phyloP scores from a whole-genome alignment of 805 yeast species.

The Candida koratica region DNA sequence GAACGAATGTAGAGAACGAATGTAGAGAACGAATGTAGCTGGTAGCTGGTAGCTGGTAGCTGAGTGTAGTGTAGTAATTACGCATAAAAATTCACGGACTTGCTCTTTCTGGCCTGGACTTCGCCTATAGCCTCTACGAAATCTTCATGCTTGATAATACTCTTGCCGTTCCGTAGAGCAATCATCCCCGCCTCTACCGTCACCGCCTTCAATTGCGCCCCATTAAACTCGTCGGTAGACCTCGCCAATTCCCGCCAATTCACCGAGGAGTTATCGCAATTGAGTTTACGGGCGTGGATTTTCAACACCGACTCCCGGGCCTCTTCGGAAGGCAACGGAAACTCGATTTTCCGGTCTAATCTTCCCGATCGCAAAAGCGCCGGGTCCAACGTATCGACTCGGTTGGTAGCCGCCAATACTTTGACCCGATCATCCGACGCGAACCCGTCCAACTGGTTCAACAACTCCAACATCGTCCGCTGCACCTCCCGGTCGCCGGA shows the following conservation, averaged over 20 bases:
- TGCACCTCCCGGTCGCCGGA: slow-evolving; percentile 47
- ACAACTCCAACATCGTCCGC: slow-evolving; percentile 47
- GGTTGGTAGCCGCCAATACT: slow-evolving; percentile 95
- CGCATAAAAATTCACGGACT: slow-evolving; percentile 94
- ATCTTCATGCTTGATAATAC: slow-evolving; percentile 90
- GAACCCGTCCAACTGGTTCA: slow-evolving; percentile 76
- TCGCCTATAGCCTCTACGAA: slow-evolving; percentile 97
- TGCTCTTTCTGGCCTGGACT: slow-evolving; percentile 95
- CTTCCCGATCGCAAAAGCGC: slow-evolving; percentile 96
- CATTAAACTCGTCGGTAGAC: slow-evolving; percentile 97
- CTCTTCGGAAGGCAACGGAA: slow-evolving; percentile 96
- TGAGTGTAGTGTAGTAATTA: no score
- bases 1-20: slow-evolving; percentile 1
- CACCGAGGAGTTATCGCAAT: slow-evolving; percentile 76
- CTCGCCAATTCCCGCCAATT: slow-evolving; percentile 99
- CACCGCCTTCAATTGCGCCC: slow-evolving; percentile 98
- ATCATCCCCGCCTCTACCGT: slow-evolving; percentile 99
- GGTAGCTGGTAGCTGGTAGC: no score
- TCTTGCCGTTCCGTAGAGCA: slow-evolving; percentile 92
- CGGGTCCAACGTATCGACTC: slow-evolving; percentile 98
- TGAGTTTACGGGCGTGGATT: slow-evolving; percentile 96
- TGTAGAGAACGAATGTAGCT: no score
- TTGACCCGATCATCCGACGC: slow-evolving; percentile 96
- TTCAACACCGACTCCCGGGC: slow-evolving; percentile 95
- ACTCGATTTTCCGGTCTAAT: slow-evolving; percentile 95